Evolutionary conservation across 345 rosid genomes (phyloP), one percentile per base, ranked within the genome.

Genomic region (Populus alba): DNA sequence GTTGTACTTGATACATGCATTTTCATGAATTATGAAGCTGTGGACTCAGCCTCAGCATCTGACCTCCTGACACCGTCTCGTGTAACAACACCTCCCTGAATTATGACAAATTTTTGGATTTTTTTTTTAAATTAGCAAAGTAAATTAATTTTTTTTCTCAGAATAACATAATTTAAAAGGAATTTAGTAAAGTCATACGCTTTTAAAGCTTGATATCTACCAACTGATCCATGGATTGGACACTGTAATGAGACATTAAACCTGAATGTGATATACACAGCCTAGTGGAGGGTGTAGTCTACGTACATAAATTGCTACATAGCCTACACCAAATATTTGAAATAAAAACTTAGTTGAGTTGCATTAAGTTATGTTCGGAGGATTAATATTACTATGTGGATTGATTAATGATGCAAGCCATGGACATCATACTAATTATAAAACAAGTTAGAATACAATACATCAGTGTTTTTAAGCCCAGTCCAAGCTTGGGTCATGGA

Each of bases 401-500:
- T 47, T 47, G 18, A 47, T 47, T 13, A 15, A 47, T 47, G 53
- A 47, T 47, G 53, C 4, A 47, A 47, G 53, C 53, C 16, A 47
- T 47, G 18, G 18, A 47, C 53, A 47, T 47, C 53, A 16, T 47
- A 4, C 2, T 47, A 43, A 43, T 43, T 43, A 43, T 11, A 43
- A 43, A 59, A 23, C 29, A 59, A 59, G 29, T 11, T 59, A 59
- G 16, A 23, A 59, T 47, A 15, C 15, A 15, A 43, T 43, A 43
- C 11, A 43, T 39, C 9, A 51, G 38, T 62, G 5, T 4, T 33
- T 33, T 33, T 3, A 33, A 33, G 4, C 5, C 0, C 5, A 0
- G 1, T 0, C 0, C 1, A 33, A 0, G 5, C 0, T 3, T 0
- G 0, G 5, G 6, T 33, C 0, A 33, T 1, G 37, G 5, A 6